These are phyloP conservation scores for Podaxis sp. DNA, from an alignment of 768 basidiomycete species.

Conservation along the genomic window DNA sequence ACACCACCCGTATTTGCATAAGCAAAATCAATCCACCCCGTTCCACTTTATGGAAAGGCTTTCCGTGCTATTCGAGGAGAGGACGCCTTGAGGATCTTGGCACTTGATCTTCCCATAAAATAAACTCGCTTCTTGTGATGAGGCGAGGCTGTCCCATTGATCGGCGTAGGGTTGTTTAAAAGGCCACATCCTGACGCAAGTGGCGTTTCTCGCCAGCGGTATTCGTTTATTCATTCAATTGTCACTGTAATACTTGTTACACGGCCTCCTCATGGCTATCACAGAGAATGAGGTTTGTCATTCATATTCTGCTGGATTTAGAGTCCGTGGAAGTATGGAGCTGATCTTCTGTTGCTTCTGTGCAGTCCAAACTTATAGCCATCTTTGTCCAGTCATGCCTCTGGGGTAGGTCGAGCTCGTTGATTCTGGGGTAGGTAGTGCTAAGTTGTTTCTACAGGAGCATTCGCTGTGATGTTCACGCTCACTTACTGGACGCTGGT, in stretches of 20 bases:
- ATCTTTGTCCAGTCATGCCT: slow-evolving; percentile 29
- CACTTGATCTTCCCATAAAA: neutral
- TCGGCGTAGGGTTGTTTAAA: neutral
- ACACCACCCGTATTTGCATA: neutral
- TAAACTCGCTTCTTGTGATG: neutral
- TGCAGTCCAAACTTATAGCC: slow-evolving; percentile 25
- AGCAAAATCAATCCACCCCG: neutral
- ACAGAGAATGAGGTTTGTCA: slow-evolving; percentile 18
- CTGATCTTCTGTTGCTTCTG: neutral
- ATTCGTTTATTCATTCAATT: neutral
- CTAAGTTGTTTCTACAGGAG: slow-evolving; percentile 19
- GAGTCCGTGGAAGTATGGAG: neutral
- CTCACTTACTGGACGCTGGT: slow-evolving; percentile 32
- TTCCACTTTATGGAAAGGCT: slow-evolving; percentile 5
- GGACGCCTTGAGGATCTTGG: neutral
- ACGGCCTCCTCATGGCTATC: slow-evolving; percentile 12
- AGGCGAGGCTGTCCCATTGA: neutral
- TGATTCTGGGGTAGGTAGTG: slow-evolving; percentile 6
- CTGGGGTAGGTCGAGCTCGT: slow-evolving; percentile 19
- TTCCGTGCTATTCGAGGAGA: slow-evolving; percentile 9
- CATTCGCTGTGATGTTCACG: slow-evolving; percentile 29
- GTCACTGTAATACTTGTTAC: neutral
- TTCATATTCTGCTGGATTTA: neutral
- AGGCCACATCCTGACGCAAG: neutral
- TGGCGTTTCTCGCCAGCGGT: neutral